Base-by-base conservation (phyloP, 31 red algal species). In the Bonnemaisonia californica region DNA sequence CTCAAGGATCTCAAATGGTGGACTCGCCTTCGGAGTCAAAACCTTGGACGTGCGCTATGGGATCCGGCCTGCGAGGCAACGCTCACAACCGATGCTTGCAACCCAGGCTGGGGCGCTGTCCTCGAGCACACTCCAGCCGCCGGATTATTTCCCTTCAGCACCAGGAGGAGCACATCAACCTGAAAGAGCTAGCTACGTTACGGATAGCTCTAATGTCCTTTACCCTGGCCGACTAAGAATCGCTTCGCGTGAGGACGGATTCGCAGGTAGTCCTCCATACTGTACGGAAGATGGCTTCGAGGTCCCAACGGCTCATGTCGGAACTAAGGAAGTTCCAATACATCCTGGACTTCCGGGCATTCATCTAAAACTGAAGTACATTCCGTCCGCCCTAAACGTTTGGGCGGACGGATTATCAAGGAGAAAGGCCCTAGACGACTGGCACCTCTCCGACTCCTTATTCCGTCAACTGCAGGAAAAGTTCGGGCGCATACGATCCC, bases 1-100 rank as follows among this genome's bases (percentile, higher is more conserved):
- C 29, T 36, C 30, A 67, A 67, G 27, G 62, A 67, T 33, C 62
- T 67, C 22, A 9, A 36, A 2, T 67, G 29, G 30, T 67, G 62
- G 62, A 19, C 30, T 2, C 62, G 35, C 22, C 62, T 67, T 2
- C 26, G 62, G 7, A 16, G 45, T 16, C 45, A 51, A 30, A 4
- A 30, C 3, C 26, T 21, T 3, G 62, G 62, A 3, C 1, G 62
- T 1, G 4, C 4, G 19, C 29, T 33, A 36, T 3, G 2, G 35
- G 2, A 67, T 2, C 62, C 26, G 24, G 2, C 5, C 21, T 36
- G 19, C 3, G 29, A 36, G 4, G 19, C 33, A 2, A 21, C 19
- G 30, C 29, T 36, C 3, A n/a, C 26, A 19, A 36, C 62, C 3
- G 62, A 67, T 7, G 62, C 62, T 3, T 30, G 30, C 62, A 30